Base-by-base conservation (phyloP, 192 early-diverging fungal genomes). In the Pilobolus umbonatus region DNA sequence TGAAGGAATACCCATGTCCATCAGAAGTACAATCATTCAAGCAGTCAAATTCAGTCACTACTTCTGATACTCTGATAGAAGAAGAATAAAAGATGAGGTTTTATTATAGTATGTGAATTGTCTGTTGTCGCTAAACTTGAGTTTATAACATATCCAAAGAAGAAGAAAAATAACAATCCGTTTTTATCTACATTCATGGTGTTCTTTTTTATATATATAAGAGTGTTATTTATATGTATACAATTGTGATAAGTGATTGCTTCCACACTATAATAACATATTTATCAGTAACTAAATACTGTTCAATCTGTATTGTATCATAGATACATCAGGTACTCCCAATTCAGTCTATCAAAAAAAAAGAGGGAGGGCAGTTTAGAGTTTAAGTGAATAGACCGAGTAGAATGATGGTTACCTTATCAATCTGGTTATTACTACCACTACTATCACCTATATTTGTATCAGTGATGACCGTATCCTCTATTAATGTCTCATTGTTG, bases 1-100 rank as follows among this genome's bases (percentile, higher is more conserved):
- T 54, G 12, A 54, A 54, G 31, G 52, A 54, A 22, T 54, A 54
- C 25, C 52, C 52, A 21, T 54, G 52, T 15, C 52, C 52, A 5
- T 54, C 52, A 6, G 38, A 54, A 38, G 38, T 54, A 15, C 22
- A 24, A 14, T 54, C 52, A 34, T 54, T 24, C 14, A 54, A 54
- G 22, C 34, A 54, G 24, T 21, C 38, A 22, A 54, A 38, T 24
- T 35, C 31, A 38, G 34, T 54, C 11, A 54, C 24, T 34, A 54
- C 52, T 36, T 54, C 52, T 35, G 35, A 21, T 34, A 54, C 52
- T 15, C 38, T 54, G 14, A 35, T 54, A 38, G 52, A 54, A 54
- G 52, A 54, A 35, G 15, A 38, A 40, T n/a, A 30, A 48, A 24
- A n/a, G n/a, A n/a, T n/a, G n/a, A n/a, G n/a, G n/a, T n/a, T n/a